Conservation (phyloP, 2,329 filamentous ascomycete genomes). For the Neoscytalidium dimidiatum region DNA sequence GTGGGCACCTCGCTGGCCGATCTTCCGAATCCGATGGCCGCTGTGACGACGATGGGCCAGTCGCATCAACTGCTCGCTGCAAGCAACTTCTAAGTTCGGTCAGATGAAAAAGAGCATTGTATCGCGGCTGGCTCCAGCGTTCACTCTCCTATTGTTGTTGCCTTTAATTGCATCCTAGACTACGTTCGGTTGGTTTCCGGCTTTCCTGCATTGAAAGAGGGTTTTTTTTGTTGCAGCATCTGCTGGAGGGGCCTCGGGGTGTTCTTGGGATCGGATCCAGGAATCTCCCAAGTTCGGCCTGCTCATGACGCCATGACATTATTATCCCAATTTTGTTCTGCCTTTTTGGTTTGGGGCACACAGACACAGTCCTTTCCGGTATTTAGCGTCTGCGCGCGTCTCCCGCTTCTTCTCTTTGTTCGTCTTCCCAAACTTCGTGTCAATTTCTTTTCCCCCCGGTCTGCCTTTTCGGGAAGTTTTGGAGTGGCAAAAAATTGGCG, state of each 20-base stretch:
- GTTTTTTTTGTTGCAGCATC: constrained; percentile 3
- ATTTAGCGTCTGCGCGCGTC: constrained; percentile 7
- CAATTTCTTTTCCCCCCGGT: constrained; percentile 3
- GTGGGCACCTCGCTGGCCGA: constrained; percentile 37
- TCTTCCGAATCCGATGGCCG: constrained; percentile 36
- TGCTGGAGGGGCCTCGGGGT: constrained; percentile 10
- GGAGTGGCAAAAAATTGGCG: constrained; percentile 15
- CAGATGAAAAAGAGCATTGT: constrained; percentile 4
- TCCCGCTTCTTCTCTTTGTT: neutral
- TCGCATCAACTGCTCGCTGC: constrained; percentile 46
- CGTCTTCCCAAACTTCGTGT: constrained; percentile 2
- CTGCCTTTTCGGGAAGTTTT: constrained; percentile 1
- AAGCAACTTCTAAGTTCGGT: constrained; percentile 44
- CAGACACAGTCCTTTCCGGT: constrained; percentile 9
- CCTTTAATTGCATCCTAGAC: constrained; percentile 19
- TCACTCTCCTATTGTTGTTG: constrained; percentile 9
- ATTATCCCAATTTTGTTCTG: constrained; percentile 2
- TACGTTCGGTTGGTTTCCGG: constrained; percentile 12
- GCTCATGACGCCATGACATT: constrained; percentile 19
- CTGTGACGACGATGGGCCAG: constrained; percentile 40
- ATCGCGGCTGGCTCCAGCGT: constrained; percentile 15
- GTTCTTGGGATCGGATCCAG: constrained; percentile 10
- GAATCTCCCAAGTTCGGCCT: neutral
- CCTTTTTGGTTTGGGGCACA: neutral
- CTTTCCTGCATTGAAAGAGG: constrained; percentile 14